Evolutionary conservation across 331 rosid species (phyloP).

Genomic region (Rhamnella rubrinervis): DNA sequence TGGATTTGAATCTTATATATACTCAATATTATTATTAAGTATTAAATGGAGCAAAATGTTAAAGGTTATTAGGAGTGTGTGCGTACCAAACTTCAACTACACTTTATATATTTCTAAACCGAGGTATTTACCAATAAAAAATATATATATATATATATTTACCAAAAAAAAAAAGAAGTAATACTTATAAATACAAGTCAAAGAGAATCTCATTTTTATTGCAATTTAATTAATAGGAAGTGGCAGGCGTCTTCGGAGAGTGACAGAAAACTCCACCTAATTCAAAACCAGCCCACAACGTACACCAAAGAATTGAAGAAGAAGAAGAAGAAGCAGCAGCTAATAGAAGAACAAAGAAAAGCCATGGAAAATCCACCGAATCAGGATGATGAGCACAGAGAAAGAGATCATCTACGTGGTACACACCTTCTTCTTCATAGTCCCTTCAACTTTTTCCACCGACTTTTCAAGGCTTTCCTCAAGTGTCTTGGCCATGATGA

Average conservation of each 20-base stretch:
- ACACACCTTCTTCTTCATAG: neutral
- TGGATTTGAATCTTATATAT: too few relatives aligned
- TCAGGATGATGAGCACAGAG: constrained; percentile 16
- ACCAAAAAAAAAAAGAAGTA: neutral
- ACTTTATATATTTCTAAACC: too few relatives aligned
- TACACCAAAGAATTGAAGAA: neutral
- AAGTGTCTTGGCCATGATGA: constrained; percentile 44
- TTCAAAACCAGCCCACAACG: neutral
- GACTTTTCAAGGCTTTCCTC: constrained; percentile 33
- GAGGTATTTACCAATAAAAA: too few relatives aligned
- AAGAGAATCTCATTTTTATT: neutral
- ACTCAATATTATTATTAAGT: too few relatives aligned
- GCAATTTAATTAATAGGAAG: neutral
- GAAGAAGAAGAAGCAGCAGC: constrained; percentile 9
- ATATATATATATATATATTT: neutral
- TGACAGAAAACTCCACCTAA: neutral
- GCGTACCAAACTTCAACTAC: too few relatives aligned
- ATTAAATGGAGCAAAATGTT: too few relatives aligned
- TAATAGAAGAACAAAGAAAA: neutral
- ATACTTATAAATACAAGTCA: neutral
- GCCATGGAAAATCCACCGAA: neutral
- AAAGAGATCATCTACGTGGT: constrained; percentile 23
- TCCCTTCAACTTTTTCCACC: constrained; percentile 40
- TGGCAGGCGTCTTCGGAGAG: constrained; percentile 20
- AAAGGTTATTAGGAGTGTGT: too few relatives aligned